Evolutionary conservation across 2,329 filamentous ascomycete genomes (phyloP).

Genomic region (Scedosporium apiospermum): DNA sequence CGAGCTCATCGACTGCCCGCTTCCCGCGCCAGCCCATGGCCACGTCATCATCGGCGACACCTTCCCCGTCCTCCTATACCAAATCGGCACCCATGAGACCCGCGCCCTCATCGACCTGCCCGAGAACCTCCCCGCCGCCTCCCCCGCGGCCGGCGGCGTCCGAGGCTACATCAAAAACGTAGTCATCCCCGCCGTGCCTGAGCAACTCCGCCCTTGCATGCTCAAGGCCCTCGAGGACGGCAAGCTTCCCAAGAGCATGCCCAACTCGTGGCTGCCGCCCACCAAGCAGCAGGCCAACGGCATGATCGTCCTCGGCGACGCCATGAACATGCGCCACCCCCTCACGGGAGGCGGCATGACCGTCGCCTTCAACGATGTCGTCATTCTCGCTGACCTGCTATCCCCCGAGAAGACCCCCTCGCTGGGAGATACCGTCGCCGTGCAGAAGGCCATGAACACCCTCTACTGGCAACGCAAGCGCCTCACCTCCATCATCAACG

Average conservation of each 20-base stretch:
- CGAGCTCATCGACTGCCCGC: conserved; percentile 77
- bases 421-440: conserved; percentile 56
- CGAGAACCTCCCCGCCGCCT: conserved; percentile 63
- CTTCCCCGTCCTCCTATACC: conserved; percentile 79
- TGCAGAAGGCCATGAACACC: conserved; percentile 57
- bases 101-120: conserved; percentile 84
- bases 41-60: conserved; percentile 78
- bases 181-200: conserved; percentile 70
- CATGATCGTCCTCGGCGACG: conserved; percentile 80
- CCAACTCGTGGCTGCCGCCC: conserved; percentile 87
- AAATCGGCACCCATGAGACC: conserved; percentile 93
- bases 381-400: conserved; percentile 66
- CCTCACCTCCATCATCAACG: conserved; percentile 84
- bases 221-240: conserved; percentile 66
- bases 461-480: conserved; percentile 87
- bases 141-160: conserved; percentile 67
- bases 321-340: conserved; percentile 99
- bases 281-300: conserved; percentile 47
- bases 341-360: conserved; percentile 97
- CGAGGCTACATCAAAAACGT: conserved; percentile 73
- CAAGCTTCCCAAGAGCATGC: conserved; percentile 75
- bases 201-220: conserved; percentile 63
- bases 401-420: conserved; percentile 57
- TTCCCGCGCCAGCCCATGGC: conserved; percentile 67
- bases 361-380: conserved; percentile 86